These are phyloP conservation scores for Cutaneotrichosporon curvatum DNA, from an alignment of 1,284 basidiomycete species.

Conservation along the genomic window DNA sequence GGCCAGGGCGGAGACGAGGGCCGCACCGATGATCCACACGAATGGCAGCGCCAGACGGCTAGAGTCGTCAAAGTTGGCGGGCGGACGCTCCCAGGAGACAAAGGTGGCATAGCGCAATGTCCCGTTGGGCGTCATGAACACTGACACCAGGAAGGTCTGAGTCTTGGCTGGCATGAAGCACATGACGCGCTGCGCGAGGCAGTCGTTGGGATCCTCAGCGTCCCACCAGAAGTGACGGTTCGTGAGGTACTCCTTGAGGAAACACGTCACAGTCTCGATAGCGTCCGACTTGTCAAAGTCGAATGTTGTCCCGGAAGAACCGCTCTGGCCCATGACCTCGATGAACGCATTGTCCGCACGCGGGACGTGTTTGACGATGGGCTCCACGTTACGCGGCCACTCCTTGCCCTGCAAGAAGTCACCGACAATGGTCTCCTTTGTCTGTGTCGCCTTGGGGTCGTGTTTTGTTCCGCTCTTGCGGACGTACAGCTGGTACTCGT, in stretches of 20 bases:
- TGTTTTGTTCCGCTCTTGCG: slow-evolving; percentile 5
- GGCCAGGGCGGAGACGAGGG: slow-evolving; percentile 31
- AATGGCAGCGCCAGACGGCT: slow-evolving; percentile 31
- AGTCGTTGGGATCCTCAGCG: slow-evolving; percentile 23
- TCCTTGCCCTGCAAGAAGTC: slow-evolving; percentile 29
- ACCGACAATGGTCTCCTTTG: slow-evolving; percentile 25
- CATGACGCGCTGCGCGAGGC: slow-evolving; percentile 24
- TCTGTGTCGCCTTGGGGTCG: slow-evolving; percentile 2
- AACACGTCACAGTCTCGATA: slow-evolving; percentile 17
- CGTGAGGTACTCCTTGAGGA: slow-evolving; percentile 23
- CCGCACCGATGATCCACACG: slow-evolving; percentile 34
- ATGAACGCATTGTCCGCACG: slow-evolving; percentile 4
- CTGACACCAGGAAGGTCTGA: slow-evolving; percentile 26
- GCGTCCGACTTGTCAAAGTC: slow-evolving; percentile 16
- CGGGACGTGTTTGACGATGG: slow-evolving; percentile 28
- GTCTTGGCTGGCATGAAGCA: slow-evolving; percentile 25
- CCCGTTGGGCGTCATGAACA: slow-evolving; percentile 30
- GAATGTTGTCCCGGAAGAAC: slow-evolving; percentile 12
- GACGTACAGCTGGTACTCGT: slow-evolving; percentile 36
- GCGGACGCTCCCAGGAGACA: slow-evolving; percentile 32
- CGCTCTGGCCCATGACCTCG: slow-evolving; percentile 21
- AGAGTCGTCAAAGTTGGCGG: slow-evolving; percentile 28
- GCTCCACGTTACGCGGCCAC: slow-evolving; percentile 31
- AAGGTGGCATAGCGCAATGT: slow-evolving; percentile 30
- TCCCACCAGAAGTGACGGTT: slow-evolving; percentile 37